Evolutionary conservation across 192 early-diverging fungal genomes (phyloP).

Genomic region (Blastocladiella britannica): DNA sequence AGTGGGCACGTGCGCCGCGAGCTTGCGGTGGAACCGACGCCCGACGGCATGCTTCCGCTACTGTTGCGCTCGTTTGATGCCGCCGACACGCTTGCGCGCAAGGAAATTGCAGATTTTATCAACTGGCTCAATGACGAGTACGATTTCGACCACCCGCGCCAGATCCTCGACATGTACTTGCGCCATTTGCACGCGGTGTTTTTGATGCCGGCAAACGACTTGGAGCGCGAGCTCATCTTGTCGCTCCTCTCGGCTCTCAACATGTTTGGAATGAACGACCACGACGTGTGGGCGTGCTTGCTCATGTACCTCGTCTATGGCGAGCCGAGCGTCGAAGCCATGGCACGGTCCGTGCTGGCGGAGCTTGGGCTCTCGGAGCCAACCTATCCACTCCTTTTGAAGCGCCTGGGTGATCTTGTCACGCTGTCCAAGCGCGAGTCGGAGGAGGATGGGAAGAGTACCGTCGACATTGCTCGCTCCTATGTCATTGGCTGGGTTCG

Average conservation of each 20-base stretch:
- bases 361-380: background rate
- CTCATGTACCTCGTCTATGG: background rate
- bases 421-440: background rate
- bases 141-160: background rate
- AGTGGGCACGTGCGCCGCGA: background rate
- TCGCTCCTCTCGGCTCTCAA: background rate
- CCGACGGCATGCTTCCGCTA: background rate
- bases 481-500: background rate
- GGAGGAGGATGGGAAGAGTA: no score
- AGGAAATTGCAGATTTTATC: background rate
- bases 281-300: background rate
- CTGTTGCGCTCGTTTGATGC: background rate
- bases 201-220: background rate
- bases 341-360: background rate
- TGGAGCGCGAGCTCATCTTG: background rate
- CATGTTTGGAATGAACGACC: background rate
- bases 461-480: background rate
- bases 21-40: background rate
- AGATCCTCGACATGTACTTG: background rate
- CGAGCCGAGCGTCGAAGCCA: background rate
- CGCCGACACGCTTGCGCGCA: background rate
- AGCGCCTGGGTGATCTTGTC: background rate
- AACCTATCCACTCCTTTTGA: background rate
- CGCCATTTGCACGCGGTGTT: background rate
- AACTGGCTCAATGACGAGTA: background rate